phyloP scores from a whole-genome alignment of 768 basidiomycete genomes.

The Podaxis rugospora region DNA sequence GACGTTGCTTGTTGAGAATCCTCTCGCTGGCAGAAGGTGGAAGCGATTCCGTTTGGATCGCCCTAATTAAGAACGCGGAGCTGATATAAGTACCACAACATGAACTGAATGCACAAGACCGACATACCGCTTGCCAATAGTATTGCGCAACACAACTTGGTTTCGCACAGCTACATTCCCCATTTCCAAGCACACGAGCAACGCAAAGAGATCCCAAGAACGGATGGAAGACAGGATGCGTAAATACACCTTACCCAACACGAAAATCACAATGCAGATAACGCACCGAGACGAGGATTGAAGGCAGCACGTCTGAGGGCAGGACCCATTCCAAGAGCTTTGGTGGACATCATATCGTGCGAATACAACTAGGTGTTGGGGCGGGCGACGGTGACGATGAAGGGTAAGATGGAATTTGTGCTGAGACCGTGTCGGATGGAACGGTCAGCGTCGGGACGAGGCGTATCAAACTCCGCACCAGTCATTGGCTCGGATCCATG shows the following conservation, averaged over 20 bases:
- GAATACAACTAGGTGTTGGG: not conserved
- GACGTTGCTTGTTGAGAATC: slow-evolving; percentile 85
- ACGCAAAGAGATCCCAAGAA: not conserved
- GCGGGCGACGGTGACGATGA: slow-evolving; percentile 3
- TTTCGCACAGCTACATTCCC: slow-evolving; percentile 28
- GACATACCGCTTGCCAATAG: slow-evolving; percentile 38
- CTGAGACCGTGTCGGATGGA: slow-evolving; percentile 6
- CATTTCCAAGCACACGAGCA: slow-evolving; percentile 15
- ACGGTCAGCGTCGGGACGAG: slow-evolving; percentile 19
- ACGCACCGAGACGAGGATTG: slow-evolving; percentile 31
- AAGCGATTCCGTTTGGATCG: slow-evolving; percentile 62
- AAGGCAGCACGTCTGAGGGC: slow-evolving; percentile 50
- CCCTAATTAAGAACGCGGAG: slow-evolving; percentile 26
- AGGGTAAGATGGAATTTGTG: not conserved
- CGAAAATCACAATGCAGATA: slow-evolving; percentile 8
- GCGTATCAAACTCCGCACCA: slow-evolving; percentile 21
- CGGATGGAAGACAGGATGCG: not conserved
- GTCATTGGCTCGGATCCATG: slow-evolving; percentile 11
- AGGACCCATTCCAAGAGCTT: slow-evolving; percentile 55
- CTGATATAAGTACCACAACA: not conserved
- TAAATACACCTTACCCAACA: slow-evolving; percentile 16
- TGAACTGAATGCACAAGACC: not conserved
- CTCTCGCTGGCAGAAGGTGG: slow-evolving; percentile 50
- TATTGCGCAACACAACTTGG: slow-evolving; percentile 34
- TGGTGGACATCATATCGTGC: slow-evolving; percentile 37